phyloP scores from a whole-genome alignment of 306 rosid genomes.

The Sesbania bispinosa region DNA sequence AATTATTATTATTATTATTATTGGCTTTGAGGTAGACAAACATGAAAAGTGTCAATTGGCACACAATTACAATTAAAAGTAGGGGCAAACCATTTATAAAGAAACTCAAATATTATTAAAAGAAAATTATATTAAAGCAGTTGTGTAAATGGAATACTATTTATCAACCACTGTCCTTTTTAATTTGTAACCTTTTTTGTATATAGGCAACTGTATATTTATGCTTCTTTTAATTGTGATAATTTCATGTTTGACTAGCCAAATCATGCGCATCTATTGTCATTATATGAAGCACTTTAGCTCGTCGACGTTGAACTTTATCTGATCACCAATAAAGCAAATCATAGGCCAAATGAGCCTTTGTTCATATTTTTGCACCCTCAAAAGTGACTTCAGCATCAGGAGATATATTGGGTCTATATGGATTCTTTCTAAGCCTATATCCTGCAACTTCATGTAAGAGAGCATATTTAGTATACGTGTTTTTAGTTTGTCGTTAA shows the following conservation, averaged over 20 bases:
- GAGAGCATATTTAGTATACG: background rate
- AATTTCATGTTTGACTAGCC: background rate
- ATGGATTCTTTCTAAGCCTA: background rate
- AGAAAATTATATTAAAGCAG: too few species aligned
- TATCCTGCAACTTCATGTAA: background rate
- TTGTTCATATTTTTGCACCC: background rate
- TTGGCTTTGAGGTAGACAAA: too few species aligned
- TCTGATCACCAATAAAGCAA: background rate
- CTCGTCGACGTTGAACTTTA: background rate
- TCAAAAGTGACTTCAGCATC: slow-evolving; percentile 23
- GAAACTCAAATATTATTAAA: too few species aligned
- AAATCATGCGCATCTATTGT: background rate
- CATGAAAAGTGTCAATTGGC: too few species aligned
- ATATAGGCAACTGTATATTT: background rate
- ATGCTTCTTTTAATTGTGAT: background rate
- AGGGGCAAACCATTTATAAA: too few species aligned
- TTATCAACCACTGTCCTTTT: too few species aligned
- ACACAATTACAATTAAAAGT: too few species aligned
- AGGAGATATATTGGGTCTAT: background rate
- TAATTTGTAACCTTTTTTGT: too few species aligned
- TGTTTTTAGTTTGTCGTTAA: too few species aligned
- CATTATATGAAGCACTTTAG: slow-evolving; percentile 4
- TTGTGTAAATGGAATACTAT: too few species aligned
- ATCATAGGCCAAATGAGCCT: background rate
- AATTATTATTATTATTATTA: too few species aligned